phyloP scores from a whole-genome alignment of 73 alveolate genomes.

The Tetrahymena elliotti region DNA sequence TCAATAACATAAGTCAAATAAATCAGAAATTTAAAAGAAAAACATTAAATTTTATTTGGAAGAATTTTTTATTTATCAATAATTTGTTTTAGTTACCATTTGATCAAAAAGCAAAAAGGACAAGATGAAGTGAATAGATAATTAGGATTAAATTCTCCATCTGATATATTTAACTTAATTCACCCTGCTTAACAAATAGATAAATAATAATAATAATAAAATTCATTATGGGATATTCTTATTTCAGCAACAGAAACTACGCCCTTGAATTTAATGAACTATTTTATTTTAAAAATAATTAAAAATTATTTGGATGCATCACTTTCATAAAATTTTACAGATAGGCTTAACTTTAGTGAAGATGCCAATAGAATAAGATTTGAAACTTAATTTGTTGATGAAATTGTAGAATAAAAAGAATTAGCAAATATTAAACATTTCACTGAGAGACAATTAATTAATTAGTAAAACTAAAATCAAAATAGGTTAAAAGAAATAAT shows the following conservation, averaged over 20 bases:
- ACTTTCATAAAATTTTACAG: background rate
- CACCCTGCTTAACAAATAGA: background rate
- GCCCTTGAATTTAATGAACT: background rate
- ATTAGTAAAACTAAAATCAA: background rate
- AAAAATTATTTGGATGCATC: background rate
- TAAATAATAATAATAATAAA: background rate
- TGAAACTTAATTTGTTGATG: background rate
- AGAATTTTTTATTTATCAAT: background rate
- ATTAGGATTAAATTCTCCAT: background rate
- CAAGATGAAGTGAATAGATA: background rate
- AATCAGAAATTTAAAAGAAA: background rate
- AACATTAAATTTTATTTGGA: background rate
- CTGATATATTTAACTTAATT: background rate
- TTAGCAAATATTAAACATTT: background rate
- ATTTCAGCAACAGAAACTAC: background rate
- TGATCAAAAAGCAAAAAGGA: background rate
- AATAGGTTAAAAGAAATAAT: background rate
- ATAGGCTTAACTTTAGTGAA: background rate
- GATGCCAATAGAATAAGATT: background rate
- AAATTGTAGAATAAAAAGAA: background rate
- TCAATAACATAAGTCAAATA: background rate
- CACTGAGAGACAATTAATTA: background rate
- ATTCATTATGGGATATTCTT: background rate
- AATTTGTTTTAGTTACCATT: background rate
- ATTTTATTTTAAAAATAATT: background rate